Percentiles rank a stretch among this genome's conserved stretches.
Conservation (phyloP, 352 stramenopile species). For the Phytophthora meadii region DNA sequence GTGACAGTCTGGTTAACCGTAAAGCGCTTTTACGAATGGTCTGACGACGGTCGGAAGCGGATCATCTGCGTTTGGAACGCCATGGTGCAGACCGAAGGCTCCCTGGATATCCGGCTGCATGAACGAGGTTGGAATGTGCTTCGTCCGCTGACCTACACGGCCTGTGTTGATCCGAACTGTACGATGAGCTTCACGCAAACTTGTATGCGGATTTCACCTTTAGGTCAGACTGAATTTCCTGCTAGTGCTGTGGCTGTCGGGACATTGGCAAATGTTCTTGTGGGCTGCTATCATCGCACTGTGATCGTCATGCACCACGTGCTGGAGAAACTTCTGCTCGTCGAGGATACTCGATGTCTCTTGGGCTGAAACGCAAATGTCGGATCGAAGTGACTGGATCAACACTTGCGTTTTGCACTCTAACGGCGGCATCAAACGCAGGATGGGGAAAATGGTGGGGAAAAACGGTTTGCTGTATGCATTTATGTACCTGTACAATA, state of each 20-base stretch:
- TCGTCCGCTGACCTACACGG: constrained; percentile 25
- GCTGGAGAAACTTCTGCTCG: constrained; percentile 37
- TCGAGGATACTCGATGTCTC: constrained; percentile 29
- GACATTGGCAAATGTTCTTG: constrained; percentile 35
- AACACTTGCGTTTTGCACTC: constrained; percentile 29
- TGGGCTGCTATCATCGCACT: constrained; percentile 41
- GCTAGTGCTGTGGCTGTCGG: constrained; percentile 31
- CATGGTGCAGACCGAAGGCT: constrained; percentile 40
- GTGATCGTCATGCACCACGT: constrained; percentile 42
- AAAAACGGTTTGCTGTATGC: constrained; percentile 25
- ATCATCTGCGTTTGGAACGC: constrained; percentile 42
- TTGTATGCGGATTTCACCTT: constrained; percentile 29
- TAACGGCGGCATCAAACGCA: constrained; percentile 18
- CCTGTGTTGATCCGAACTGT: constrained; percentile 16
- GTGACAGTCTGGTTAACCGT: constrained; percentile 39
- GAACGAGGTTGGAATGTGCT: constrained; percentile 44
- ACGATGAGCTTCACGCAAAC: constrained; percentile 42
- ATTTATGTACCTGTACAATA: constrained; percentile 25
- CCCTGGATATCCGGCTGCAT: constrained; percentile 36
- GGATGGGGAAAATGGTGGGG: constrained; percentile 37
- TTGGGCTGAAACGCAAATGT: constrained; percentile 38
- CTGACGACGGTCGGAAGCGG: constrained; percentile 22
- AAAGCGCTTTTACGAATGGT: constrained; percentile 21
- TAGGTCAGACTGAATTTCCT: constrained; percentile 19
- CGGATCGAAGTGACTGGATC: constrained; percentile 12